Evolutionary conservation across 208 protist genomes (phyloP), one percentile per base, ranked within the genome.

Genomic region (Trypanosoma conorhini): DNA sequence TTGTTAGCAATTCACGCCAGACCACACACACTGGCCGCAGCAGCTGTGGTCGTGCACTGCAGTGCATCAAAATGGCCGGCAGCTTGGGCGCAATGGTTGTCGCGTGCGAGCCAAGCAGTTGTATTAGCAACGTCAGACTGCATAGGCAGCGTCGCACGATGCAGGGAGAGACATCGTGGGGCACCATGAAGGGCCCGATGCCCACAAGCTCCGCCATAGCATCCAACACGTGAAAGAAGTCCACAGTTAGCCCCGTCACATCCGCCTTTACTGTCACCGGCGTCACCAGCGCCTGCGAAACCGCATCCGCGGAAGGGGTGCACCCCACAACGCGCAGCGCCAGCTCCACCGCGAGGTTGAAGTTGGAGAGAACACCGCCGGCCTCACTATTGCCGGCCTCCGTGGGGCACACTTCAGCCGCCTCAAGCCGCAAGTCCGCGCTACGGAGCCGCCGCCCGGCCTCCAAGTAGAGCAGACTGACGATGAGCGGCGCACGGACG

Each of bases 61-160:
- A 94, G 22, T 64, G 56, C 9, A 87, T 73, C 38, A 96, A 77
- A 70, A 94, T 88, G 30, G 89, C 80, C 0, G 89, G 80, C 26
- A 96, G 73, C 74, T 95, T 94, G 17, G 89, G 76, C n/a, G 86
- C 88, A 28, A 95, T 83, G 13, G 89, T 63, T 3, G 88, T 93
- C 3, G 82, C 82, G 50, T 90, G 67, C n/a, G 52, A 44, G 2
- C 87, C 85, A 64, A 96, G 80, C 52, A 91, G 88, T 5, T 74
- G 77, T 30, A 95, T 75, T 26, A 95, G 80, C 8, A 79, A 83
- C 8, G 76, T 75, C 7, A 95, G 62, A 13, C 83, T 86, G 5
- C 81, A 78, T n/a, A 96, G 74, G 86, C 92, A 94, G 1, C 89
- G 81, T 13, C 81, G 81, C 4, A 64, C 64, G 12, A 79, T 86